These are phyloP conservation scores for Colletotrichum horii DNA, from an alignment of 2,329 filamentous ascomycete species.

Conservation along the genomic window DNA sequence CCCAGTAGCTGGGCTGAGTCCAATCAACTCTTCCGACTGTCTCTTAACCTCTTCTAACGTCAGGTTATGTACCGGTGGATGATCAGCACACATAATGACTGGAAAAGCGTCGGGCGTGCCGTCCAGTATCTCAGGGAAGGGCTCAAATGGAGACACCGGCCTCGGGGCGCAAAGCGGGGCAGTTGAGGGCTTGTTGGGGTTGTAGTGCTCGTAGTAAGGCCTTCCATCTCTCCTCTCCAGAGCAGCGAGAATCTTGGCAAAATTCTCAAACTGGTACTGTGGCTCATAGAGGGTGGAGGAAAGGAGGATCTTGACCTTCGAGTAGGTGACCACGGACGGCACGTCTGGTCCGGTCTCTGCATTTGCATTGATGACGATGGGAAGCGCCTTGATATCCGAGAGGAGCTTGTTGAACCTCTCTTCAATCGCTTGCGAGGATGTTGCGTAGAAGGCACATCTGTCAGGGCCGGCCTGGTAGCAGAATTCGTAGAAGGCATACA, in stretches of 20 bases:
- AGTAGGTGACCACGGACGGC: slow-evolving; percentile 56
- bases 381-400: slow-evolving; percentile 41
- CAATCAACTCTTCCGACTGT: slow-evolving; percentile 36
- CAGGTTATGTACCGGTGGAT: slow-evolving; percentile 29
- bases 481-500: slow-evolving; percentile 56
- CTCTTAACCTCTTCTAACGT: slow-evolving; percentile 37
- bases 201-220: slow-evolving; percentile 41
- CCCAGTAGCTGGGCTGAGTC: slow-evolving; percentile 46
- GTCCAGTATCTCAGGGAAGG: slow-evolving; percentile 31
- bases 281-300: slow-evolving; percentile 50
- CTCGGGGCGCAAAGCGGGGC: slow-evolving; percentile 34
- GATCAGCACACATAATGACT: slow-evolving; percentile 52
- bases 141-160: slow-evolving; percentile 34
- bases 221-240: slow-evolving; percentile 49
- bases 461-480: slow-evolving; percentile 58
- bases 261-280: slow-evolving; percentile 41
- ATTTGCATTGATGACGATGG: slow-evolving; percentile 45
- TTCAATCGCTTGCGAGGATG: slow-evolving; percentile 41
- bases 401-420: slow-evolving; percentile 45
- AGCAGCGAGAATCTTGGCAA: slow-evolving; percentile 48
- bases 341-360: slow-evolving; percentile 38
- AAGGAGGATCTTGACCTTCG: slow-evolving; percentile 48
- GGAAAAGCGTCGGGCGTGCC: slow-evolving; percentile 47
- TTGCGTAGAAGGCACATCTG: slow-evolving; percentile 48
- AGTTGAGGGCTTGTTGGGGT: slow-evolving; percentile 10